A percentile compares a stretch with the other conserved stretches of the same genome.
These are phyloP conservation scores for Elaeis oleifera DNA, from an alignment of 202 grass and related monocot genomes.

Conservation along the genomic window DNA sequence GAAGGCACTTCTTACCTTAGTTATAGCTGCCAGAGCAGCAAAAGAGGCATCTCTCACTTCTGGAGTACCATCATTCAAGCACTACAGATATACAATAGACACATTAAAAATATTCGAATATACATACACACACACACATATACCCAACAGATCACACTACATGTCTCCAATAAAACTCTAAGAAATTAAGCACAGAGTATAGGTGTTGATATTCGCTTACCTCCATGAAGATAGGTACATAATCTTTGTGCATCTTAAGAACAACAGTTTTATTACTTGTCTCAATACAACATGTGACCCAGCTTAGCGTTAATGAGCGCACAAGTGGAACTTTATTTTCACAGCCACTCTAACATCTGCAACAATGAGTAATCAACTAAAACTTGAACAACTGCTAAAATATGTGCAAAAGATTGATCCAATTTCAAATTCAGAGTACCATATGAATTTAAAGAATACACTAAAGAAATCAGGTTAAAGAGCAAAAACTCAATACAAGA, in stretches of 20 bases:
- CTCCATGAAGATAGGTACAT: slow-evolving; percentile 99
- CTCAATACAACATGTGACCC: slow-evolving; percentile 91
- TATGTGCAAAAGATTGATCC: neutral
- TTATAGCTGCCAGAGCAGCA: slow-evolving; percentile 69
- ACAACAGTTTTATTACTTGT: slow-evolving; percentile 88
- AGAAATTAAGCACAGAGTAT: too few relatives aligned
- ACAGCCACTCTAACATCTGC: slow-evolving; percentile 84
- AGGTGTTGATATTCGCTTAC: slow-evolving; percentile 25
- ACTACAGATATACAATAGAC: slow-evolving; percentile 27
- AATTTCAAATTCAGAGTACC: neutral
- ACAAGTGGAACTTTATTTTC: slow-evolving; percentile 97
- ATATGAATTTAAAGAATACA: neutral
- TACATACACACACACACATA: too few relatives aligned
- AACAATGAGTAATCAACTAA: slow-evolving; percentile 14
- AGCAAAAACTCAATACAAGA: too few relatives aligned
- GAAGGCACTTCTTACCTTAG: slow-evolving; percentile 46
- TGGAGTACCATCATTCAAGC: slow-evolving; percentile 94
- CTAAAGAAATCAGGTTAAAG: too few relatives aligned
- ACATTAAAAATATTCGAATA: too few relatives aligned
- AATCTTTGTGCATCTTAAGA: slow-evolving; percentile 95
- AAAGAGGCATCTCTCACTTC: slow-evolving; percentile 94
- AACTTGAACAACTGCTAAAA: neutral
- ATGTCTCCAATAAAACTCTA: too few relatives aligned
- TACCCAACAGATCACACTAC: too few relatives aligned
- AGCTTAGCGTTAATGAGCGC: slow-evolving; percentile 76